Evolutionary conservation across 2,329 filamentous ascomycete genomes (phyloP), one percentile per base, ranked within the genome.

Genomic region (Talaromyces sp.): DNA sequence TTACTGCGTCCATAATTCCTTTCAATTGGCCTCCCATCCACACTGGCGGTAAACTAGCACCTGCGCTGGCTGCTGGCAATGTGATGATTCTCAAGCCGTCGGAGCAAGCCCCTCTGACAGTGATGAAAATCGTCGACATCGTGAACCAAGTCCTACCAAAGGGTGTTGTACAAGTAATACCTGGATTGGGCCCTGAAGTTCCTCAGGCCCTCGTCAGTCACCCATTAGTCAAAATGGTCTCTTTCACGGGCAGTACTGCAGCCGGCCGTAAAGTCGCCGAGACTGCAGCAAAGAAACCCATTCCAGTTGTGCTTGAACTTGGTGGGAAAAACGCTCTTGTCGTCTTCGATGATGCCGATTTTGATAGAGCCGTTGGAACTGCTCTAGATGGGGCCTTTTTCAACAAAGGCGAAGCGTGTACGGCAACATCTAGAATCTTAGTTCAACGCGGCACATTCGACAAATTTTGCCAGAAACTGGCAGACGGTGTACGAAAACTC

Each of bases 11-110:
- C 55, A 81, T 86, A 63, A 84, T 83, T 0, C 82, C 84, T 0
- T 86, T 84, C 71, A 86, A 86, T 68, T 82, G 85, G 63, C 84
- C 84, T 2, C 73, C 85, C 27, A 76, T 85, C 52, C 85, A 85
- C 64, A 82, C 82, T 1, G 82, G 83, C 53, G 84, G 83, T 2
- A 75, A 76, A 64, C 64, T 73, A 36, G 72, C 69, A 9, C 70
- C 74, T 15, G 69, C 73, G 7, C 63, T 75, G 15, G 73, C 71
- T 15, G 71, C 70, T 2, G 73, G 73, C 3, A 76, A 75, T 60
- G 68, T 68, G 36, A 70, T 75, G n/a, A 70, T 75, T 53, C 66
- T 76, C 13, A 77, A 77, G 58, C 73, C 73, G 10, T 69, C 69
- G 27, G 67, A 69, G 27, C 66, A 68, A 52, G 66, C 67, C 10